phyloP scores from a whole-genome alignment of 805 yeast species.

The Limtongozyma cylindracea region DNA sequence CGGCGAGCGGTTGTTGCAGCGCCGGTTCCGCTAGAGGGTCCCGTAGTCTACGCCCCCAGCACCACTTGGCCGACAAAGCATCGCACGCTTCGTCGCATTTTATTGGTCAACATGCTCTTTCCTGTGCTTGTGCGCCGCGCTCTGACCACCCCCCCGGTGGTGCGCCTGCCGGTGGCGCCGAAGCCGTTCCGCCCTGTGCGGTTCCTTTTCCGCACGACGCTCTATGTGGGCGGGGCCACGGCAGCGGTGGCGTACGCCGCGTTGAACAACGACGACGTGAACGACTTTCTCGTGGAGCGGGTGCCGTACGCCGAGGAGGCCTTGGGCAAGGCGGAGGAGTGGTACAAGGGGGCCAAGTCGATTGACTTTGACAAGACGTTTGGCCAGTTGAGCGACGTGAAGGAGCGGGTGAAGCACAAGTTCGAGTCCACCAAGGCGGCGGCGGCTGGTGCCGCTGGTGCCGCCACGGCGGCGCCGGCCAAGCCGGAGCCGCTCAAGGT shows the following conservation, averaged over 20 bases:
- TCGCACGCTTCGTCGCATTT: too few relatives aligned
- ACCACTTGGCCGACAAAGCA: too few relatives aligned
- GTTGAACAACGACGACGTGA: constrained; percentile 15
- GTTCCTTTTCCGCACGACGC: constrained; percentile 8
- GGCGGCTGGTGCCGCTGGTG: constrained; percentile 4
- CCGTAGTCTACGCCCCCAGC: too few relatives aligned
- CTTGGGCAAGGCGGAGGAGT: constrained; percentile 10
- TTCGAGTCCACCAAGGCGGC: constrained; percentile 6
- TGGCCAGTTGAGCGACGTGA: constrained; percentile 9
- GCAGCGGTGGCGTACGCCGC: constrained; percentile 15
- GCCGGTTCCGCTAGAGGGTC: constrained; percentile 77
- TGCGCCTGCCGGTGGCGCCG: too few relatives aligned
- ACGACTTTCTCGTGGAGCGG: constrained; percentile 17
- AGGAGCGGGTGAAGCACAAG: constrained; percentile 12
- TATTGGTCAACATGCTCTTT: too few relatives aligned
- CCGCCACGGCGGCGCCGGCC: constrained; percentile 9
- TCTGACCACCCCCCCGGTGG: too few relatives aligned
- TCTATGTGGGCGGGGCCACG: constrained; percentile 8
- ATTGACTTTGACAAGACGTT: constrained; percentile 8
- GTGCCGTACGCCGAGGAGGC: constrained; percentile 16
- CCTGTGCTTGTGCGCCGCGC: too few relatives aligned
- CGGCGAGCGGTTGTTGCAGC: constrained; percentile 50
- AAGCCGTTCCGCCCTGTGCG: too few relatives aligned
- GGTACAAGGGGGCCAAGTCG: constrained; percentile 10
- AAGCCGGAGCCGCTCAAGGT: constrained; percentile 14